These are phyloP conservation scores for Filobasidium uniguttulatum DNA, from an alignment of 1,284 basidiomycete species.

Conservation along the genomic window DNA sequence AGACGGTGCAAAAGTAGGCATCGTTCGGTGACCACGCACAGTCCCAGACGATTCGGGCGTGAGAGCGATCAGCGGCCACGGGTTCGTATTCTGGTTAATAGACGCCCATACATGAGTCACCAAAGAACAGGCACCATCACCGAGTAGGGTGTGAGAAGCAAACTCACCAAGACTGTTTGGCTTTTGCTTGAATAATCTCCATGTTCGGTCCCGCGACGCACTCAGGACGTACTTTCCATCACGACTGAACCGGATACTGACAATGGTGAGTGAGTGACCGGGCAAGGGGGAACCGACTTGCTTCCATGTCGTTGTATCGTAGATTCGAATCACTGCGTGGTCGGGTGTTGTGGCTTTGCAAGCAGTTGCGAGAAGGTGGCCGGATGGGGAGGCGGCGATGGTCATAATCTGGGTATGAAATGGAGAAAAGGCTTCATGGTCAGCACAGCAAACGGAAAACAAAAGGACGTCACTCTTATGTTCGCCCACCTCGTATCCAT, in stretches of 20 bases:
- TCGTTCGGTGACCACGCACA: conserved; percentile 65
- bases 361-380: conserved; percentile 68
- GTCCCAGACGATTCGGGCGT: conserved; percentile 91
- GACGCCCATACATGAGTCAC: too few species aligned
- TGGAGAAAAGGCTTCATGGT: background rate
- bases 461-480: background rate
- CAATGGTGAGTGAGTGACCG: conserved; percentile 82
- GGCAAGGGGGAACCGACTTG: conserved; percentile 54
- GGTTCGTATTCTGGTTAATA: conserved; percentile 45
- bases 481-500: conserved; percentile 80
- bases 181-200: conserved; percentile 59
- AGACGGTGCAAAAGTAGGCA: conserved; percentile 76
- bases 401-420: conserved; percentile 51
- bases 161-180: conserved; percentile 36
- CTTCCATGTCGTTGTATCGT: conserved; percentile 57
- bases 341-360: conserved; percentile 77
- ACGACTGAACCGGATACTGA: conserved; percentile 73
- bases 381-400: conserved; percentile 55
- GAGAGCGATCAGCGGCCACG: conserved; percentile 61
- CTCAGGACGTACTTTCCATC: conserved; percentile 66
- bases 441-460: background rate
- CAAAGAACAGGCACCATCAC: too few species aligned
- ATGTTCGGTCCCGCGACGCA: conserved; percentile 81
- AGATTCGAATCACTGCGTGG: conserved; percentile 78
- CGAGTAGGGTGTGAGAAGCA: background rate